A percentile compares a stretch with the other conserved stretches of the same genome.
Evolutionary conservation across 2,329 filamentous ascomycete genomes (phyloP).

Genomic region (Botryosphaeria dothidea): DNA sequence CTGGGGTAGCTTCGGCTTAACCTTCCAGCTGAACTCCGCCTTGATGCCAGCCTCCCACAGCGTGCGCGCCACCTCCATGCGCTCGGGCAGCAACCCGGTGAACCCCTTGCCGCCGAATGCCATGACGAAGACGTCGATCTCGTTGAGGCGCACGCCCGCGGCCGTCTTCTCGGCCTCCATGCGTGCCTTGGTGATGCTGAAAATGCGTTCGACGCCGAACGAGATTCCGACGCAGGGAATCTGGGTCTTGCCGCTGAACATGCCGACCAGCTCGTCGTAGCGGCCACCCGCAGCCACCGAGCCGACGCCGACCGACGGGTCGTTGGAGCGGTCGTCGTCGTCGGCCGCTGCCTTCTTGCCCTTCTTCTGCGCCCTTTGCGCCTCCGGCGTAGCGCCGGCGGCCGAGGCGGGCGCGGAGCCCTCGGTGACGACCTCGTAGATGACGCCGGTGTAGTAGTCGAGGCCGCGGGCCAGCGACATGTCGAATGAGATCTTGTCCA

Average conservation of each 20-base stretch:
- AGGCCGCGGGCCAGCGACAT: slow-evolving; percentile 85
- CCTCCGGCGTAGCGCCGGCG: slow-evolving; percentile 42
- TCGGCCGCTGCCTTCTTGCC: slow-evolving; percentile 46
- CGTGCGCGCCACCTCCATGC: slow-evolving; percentile 74
- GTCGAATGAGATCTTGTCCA: slow-evolving; percentile 81
- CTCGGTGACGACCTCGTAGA: slow-evolving; percentile 86
- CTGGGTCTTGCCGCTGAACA: slow-evolving; percentile 83
- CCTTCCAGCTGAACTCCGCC: slow-evolving; percentile 87
- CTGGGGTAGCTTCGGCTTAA: slow-evolving; percentile 81
- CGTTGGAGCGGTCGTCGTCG: slow-evolving; percentile 71
- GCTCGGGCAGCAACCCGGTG: slow-evolving; percentile 76
- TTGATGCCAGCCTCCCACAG: slow-evolving; percentile 90
- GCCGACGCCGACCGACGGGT: slow-evolving; percentile 80
- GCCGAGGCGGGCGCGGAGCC: slow-evolving; percentile 60
- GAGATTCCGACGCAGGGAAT: slow-evolving; percentile 92
- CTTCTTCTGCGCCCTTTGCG: slow-evolving; percentile 50
- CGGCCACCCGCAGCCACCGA: slow-evolving; percentile 87
- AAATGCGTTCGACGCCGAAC: slow-evolving; percentile 94
- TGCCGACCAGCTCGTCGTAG: slow-evolving; percentile 90
- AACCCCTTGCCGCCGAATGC: slow-evolving; percentile 88
- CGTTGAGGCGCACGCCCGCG: slow-evolving; percentile 63
- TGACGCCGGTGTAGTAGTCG: slow-evolving; percentile 90
- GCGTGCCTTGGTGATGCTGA: slow-evolving; percentile 82
- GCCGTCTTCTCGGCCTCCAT: slow-evolving; percentile 63
- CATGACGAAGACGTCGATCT: slow-evolving; percentile 93